Base-by-base conservation (phyloP, 768 basidiomycete genomes). In the Mycena floridula region DNA sequence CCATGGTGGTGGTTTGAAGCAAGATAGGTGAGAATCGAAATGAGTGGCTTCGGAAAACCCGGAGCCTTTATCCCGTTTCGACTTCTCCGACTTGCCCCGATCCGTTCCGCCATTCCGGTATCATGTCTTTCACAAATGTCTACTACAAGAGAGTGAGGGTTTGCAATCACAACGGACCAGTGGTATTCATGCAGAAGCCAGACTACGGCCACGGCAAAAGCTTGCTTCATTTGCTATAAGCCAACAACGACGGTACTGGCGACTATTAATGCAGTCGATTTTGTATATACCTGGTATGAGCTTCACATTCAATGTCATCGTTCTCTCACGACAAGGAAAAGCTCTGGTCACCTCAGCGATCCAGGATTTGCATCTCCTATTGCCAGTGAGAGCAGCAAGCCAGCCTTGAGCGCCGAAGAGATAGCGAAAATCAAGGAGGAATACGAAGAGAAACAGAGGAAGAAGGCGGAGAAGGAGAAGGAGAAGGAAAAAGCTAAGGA, bases 271-370 rank as follows among this genome's bases (percentile, higher is more conserved):
- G 82, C 85, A 7, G 68, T 77, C 9, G 94, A 96, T 63, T 96
- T 93, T 59, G 45, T 97, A 25, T 96, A 95, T 61, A 75, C 80
- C 0, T 97, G n/a, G n/a, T n/a, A n/a, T n/a, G n/a, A n/a, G n/a
- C n/a, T n/a, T n/a, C n/a, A n/a, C n/a, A n/a, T n/a, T n/a, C n/a
- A n/a, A n/a, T n/a, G n/a, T n/a, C n/a, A n/a, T n/a, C n/a, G n/a
- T n/a, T n/a, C n/a, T n/a, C n/a, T n/a, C n/a, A n/a, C n/a, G n/a
- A n/a, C n/a, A n/a, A n/a, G n/a, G n/a, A n/a, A n/a, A n/a, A n/a
- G 94, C 57, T 73, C 79, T 1, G 62, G 64, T n/a, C 94, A 97
- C 65, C 76, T 96, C 44, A 67, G 69, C 5, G 93, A 97, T 59
- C 65, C 68, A 22, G 89, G 80, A 18, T 95, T 96, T 63, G 81